A percentile compares a stretch with the other conserved stretches of the same genome.
Evolutionary conservation across 2,329 filamentous ascomycete genomes (phyloP).

Genomic region (Fusarium scirpi): DNA sequence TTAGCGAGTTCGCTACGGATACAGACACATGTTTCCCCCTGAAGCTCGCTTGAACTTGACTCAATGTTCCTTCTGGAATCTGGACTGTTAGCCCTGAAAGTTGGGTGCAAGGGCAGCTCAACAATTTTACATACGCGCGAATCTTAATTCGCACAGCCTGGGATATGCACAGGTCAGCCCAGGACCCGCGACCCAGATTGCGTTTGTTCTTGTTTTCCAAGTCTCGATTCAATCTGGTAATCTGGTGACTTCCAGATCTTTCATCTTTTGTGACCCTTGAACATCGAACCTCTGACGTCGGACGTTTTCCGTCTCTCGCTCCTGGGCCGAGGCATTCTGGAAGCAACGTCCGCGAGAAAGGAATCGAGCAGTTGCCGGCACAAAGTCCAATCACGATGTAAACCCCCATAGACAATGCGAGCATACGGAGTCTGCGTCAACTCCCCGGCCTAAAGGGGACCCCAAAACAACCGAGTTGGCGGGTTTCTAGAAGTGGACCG

Average conservation of each 20-base stretch:
- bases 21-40: not conserved
- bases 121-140: slow-evolving; percentile 33
- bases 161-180: slow-evolving; percentile 21
- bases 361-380: slow-evolving; percentile 17
- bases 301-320: slow-evolving; percentile 18
- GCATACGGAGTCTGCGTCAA: slow-evolving; percentile 23
- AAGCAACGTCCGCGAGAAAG: slow-evolving; percentile 24
- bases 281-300: slow-evolving; percentile 22
- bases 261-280: slow-evolving; percentile 5
- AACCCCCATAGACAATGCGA: slow-evolving; percentile 4
- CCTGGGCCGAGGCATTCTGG: slow-evolving; percentile 41
- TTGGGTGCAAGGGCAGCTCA: slow-evolving; percentile 26
- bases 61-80: slow-evolving; percentile 24
- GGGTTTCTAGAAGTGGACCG: slow-evolving; percentile 41
- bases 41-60: slow-evolving; percentile 4
- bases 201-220: slow-evolving; percentile 3
- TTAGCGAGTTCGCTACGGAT: not conserved
- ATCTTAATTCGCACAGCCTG: slow-evolving; percentile 28
- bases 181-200: slow-evolving; percentile 13
- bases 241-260: slow-evolving; percentile 30
- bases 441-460: slow-evolving; percentile 45
- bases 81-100: slow-evolving; percentile 5
- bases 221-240: slow-evolving; percentile 22
- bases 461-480: slow-evolving; percentile 40
- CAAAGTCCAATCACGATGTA: slow-evolving; percentile 13